Conservation (phyloP, 73 alveolate genomes). For the Tetrahymena thermophila region DNA sequence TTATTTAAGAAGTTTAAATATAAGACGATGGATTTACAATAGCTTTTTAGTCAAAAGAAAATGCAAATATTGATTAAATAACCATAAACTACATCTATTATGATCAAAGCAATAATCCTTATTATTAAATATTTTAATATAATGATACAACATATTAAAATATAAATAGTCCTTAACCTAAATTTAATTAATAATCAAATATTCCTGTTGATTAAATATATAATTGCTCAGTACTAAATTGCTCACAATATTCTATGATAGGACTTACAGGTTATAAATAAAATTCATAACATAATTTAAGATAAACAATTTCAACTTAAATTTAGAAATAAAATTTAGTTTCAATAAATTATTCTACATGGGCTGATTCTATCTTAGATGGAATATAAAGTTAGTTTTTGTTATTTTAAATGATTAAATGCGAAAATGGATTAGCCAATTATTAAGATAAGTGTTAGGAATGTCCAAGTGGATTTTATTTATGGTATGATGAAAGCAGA, state of each 20-base stretch:
- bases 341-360: no score
- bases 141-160: not conserved
- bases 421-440: not conserved
- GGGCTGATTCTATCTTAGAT: not conserved
- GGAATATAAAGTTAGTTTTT: not conserved
- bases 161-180: not conserved
- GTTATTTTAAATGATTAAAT: not conserved
- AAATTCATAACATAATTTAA: no score
- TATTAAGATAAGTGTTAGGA: not conserved
- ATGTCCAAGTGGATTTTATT: not conserved
- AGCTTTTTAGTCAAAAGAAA: no score
- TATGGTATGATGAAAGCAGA: not conserved
- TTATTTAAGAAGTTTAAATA: no score
- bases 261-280: not conserved
- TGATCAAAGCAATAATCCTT: not conserved
- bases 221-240: not conserved
- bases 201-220: no score
- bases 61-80: not conserved
- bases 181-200: not conserved
- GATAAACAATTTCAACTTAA: not conserved
- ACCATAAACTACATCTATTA: no score
- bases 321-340: no score
- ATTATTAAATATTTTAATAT: no score
- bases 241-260: not conserved
- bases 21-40: not conserved